Evolutionary conservation across 768 basidiomycete genomes (phyloP), one percentile per base, ranked within the genome.

Genomic region (Suillus hirtellus): DNA sequence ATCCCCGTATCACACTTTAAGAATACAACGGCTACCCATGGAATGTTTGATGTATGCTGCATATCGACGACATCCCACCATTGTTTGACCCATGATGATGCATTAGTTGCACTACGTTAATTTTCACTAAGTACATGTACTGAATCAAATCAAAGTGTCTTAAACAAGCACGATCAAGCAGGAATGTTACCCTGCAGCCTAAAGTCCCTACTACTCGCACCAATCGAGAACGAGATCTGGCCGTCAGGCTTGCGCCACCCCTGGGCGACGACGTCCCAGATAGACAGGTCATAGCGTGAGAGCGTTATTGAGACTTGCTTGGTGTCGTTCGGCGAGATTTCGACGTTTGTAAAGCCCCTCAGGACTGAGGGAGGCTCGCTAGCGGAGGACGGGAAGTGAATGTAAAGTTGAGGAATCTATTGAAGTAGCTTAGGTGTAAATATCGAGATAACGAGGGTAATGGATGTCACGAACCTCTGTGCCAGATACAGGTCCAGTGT

Each of bases 51-150:
- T 42, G 15, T 15, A 42, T 15, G 14, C 40, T 42, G 40, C 40
- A 6, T 7, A 42, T 42, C 15, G n/a, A 46, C n/a, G 44, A 46
- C 4, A 11, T 21, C n/a, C n/a, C 11, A 21, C 44, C 4, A n/a
- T 11, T 17, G 40, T 42, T 42, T 15, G 40, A n/a, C n/a, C n/a
- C n/a, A n/a, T n/a, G 10, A 46, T 21, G 10, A 31, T 38, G 37
- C 7, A 50, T 50, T 17, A 27, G 7, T 31, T 10, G 27, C 50
- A 17, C 14, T 31, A 52, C 31, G 8, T 47, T 95, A 69, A 96
- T 96, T 64, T 97, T 80, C 96, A 96, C 95, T 97, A 98, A 55
- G 95, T 71, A 75, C 96, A 89, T 78, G 95, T 92, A 63, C 90
- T 91, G 70, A 6, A 60, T 47, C 69, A 54, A 58, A 35, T 14